Evolutionary conservation across 257 asterid species (phyloP), one percentile per base, ranked within the genome.

Genomic region (Solanum habrochaites): DNA sequence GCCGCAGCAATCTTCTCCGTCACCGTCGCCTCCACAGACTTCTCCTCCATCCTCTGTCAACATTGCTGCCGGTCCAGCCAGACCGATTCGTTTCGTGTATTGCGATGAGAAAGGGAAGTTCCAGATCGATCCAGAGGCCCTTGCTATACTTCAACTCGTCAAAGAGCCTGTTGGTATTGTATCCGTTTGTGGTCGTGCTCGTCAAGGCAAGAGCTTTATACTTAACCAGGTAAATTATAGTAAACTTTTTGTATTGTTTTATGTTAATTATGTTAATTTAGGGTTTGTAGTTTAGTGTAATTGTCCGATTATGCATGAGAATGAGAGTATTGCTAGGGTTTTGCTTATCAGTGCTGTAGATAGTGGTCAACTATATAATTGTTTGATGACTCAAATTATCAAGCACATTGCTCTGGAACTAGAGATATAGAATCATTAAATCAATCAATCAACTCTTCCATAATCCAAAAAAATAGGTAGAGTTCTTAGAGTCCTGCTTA

Each of bases 131-230:
- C 99, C 98, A 0, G 99, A 96, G 89, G 99, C 99, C 40, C 94
- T 96, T 83, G 97, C 99, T 49, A 87, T 96, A 88, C 99, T 97
- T 80, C 99, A 97, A 92, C 90, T 97, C 69, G 98, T 96, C 39
- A 97, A 97, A 91, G 98, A 93, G 90, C 99, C 99, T 8, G 95
- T 97, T 1, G 99, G 99, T 13, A 95, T 97, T 66, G 99, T 97
- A 56, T 96, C 99, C 81, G 99, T 97, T 4, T 97, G 99, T 60
- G 99, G 99, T 39, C 99, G 99, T 31, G 99, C 99, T 85, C 98
- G 98, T 21, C 99, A 97, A 88, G 99, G 99, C 86, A 97, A 97
- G 92, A 97, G 99, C 89, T 96, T 87, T 67, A 92, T 97, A 85
- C 87, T 97, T 15, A 97, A 97, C 4, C 98, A 97, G 99, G 99